Evolutionary conservation across 352 stramenopile species (phyloP), one percentile per base, ranked within the genome.

Genomic region (Paralagenidium karlingii): DNA sequence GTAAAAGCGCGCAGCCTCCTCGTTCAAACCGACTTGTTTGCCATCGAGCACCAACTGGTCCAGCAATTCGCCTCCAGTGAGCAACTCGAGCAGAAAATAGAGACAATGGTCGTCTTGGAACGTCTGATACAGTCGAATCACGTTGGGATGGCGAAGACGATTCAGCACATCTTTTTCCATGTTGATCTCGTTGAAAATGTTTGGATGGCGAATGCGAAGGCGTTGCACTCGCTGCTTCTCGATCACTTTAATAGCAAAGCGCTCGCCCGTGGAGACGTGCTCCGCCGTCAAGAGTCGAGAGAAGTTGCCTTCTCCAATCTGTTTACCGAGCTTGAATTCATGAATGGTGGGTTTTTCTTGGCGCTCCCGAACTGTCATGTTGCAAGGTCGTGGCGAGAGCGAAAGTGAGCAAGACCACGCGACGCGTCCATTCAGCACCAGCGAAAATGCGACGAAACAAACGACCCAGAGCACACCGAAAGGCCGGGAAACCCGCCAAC

Each of bases 171-270:
- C 63, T 55, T 95, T 92, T 68, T 99, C 95, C 94, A 98, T 98
- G 34, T 92, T 70, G 51, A 98, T 96, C 66, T 99, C 95, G 62
- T 99, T 99, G 58, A 95, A 93, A 9, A 99, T 94, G 57, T 99
- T 98, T 28, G 86, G 84, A 63, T 99, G 95, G 45, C 96, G 86
- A 28, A 87, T 56, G 47, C 77, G 77, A 38, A 95, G 56, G 3
- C 80, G 67, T 45, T 88, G 87, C 27, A 94, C 73, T 42, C 79
- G 71, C 48, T 82, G 59, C 55, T 94, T 94, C 47, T 95, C 82
- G 47, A 97, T 94, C 28, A 97, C 77, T 62, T 99, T 99, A 22
- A 99, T 63, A 2, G 95, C 95, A 64, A 98, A 99, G 18, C 43
- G 47, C 58, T 98, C 86, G 22, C 67, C 50, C 6, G 90, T 97